A percentile compares a stretch with the other conserved stretches of the same genome.
Evolutionary conservation across 441 rosid genomes (phyloP).

Genomic region (Capsella rubella): DNA sequence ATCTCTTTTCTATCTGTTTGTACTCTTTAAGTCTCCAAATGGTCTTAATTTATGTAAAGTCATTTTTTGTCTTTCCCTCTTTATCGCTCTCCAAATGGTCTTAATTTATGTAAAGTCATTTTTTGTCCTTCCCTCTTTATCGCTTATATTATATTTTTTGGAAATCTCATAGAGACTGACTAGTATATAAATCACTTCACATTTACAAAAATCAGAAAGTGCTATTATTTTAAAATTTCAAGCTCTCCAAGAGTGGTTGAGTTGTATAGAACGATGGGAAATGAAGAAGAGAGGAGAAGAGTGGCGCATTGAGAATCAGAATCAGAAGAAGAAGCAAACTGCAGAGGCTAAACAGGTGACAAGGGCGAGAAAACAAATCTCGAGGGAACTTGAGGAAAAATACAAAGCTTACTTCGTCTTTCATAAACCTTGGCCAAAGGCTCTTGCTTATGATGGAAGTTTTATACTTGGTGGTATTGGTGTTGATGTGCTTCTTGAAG

Average conservation of each 20-base stretch:
- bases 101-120: slow-evolving; percentile 29
- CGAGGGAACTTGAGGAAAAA: slow-evolving; percentile 65
- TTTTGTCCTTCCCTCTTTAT: not conserved
- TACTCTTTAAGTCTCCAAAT: slow-evolving; percentile 1
- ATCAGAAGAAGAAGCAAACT: slow-evolving; percentile 58
- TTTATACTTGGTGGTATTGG: slow-evolving; percentile 63
- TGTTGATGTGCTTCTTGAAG: slow-evolving; percentile 76
- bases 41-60: slow-evolving; percentile 25
- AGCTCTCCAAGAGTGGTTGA: not conserved
- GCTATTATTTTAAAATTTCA: not conserved
- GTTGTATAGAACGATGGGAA: slow-evolving; percentile 47
- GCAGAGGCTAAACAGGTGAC: slow-evolving; percentile 49
- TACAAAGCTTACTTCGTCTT: slow-evolving; percentile 47
- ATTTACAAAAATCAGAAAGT: not conserved
- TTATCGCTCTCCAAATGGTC: not conserved
- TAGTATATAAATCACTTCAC: not conserved
- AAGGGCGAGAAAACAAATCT: slow-evolving; percentile 25
- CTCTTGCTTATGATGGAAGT: not conserved
- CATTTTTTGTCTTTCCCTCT: slow-evolving; percentile 5
- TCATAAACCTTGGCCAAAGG: too few species aligned
- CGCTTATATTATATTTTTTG: not conserved
- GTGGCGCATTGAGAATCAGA: slow-evolving; percentile 60
- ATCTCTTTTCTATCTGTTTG: not conserved
- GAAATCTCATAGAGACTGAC: not conserved
- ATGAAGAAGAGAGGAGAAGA: slow-evolving; percentile 52